Evolutionary conservation across 495 filamentous ascomycete genomes (phyloP).

Genomic region (Hypoxylon subgilvum): DNA sequence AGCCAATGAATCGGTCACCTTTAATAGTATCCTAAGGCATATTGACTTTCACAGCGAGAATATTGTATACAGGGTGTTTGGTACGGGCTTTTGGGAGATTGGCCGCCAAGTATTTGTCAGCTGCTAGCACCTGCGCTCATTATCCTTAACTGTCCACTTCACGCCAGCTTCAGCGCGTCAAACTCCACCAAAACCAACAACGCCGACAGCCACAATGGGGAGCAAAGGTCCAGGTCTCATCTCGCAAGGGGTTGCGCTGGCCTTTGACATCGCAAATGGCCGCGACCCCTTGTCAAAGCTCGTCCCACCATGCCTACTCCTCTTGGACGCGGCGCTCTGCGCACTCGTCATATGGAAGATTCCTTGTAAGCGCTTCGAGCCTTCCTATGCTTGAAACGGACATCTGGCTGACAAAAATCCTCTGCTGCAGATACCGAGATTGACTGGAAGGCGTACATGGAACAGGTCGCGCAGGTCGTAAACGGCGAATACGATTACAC

Average conservation of each 20-base stretch:
- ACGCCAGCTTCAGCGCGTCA: slow-evolving; percentile 15
- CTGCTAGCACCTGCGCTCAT: not conserved
- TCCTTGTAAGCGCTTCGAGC: slow-evolving; percentile 69
- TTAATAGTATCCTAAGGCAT: too few species aligned
- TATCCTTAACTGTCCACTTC: slow-evolving; percentile 7
- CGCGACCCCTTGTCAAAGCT: slow-evolving; percentile 48
- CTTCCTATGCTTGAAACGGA: not conserved
- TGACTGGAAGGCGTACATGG: slow-evolving; percentile 97
- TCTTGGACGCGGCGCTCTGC: slow-evolving; percentile 77
- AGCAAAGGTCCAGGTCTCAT: slow-evolving; percentile 25
- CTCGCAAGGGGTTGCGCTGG: slow-evolving; percentile 29
- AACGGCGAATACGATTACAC: slow-evolving; percentile 88
- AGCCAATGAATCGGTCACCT: too few species aligned
- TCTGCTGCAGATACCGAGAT: slow-evolving; percentile 85
- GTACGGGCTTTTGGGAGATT: not conserved
- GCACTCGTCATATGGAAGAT: slow-evolving; percentile 80
- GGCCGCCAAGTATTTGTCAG: not conserved
- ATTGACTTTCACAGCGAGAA: too few species aligned
- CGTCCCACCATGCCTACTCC: slow-evolving; percentile 66
- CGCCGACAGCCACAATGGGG: slow-evolving; percentile 27
- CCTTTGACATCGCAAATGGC: slow-evolving; percentile 49
- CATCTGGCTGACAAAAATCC: slow-evolving; percentile 4
- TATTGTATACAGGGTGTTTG: too few species aligned
- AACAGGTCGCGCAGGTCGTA: slow-evolving; percentile 80
- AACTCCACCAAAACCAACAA: slow-evolving; percentile 1